Base-by-base conservation (phyloP, 148 eudicot genomes). In the Arctostaphylos glauca region DNA sequence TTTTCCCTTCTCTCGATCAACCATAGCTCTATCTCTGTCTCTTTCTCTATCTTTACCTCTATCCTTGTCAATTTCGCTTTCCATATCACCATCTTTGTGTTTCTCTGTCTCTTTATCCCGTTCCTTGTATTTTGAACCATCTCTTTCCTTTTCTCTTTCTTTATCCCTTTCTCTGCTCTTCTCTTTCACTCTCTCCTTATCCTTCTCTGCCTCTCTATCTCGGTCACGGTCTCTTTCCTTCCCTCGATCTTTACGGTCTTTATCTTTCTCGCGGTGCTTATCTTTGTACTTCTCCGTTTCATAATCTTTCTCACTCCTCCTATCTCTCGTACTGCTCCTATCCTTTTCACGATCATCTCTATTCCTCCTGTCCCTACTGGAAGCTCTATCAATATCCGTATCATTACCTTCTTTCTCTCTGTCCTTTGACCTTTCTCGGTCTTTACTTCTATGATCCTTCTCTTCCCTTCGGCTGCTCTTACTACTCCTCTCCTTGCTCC, bases 381-480 rank as follows among this genome's bases (percentile, higher is more conserved):
- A 86, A 77, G 70, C 70, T 79, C 87, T 59, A 58, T 89, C 91
- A 79, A 84, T 90, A 18, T 85, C 91, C 76, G 81, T 79, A 85
- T 84, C 92, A 89, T 86, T 90, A 9, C 68, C 83, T 31, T 86
- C 93, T 77, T 80, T 83, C 56, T 88, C 90, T 76, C 82, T 86
- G 41, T 88, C 81, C 86, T 91, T 94, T 0, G 88, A 89, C 67
- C 89, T 83, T 74, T 92, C 94, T 52, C 86, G 89, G 78, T 90
- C 98, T 78, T 84, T 88, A 81, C 89, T 90, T 77, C 87, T 94
- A 74, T 84, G 89, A 80, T 92, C 94, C 87, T 88, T 91, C 82
- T 94, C 98, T 68, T 95, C 98, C 86, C 90, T 90, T 23, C 87
- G 89, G 80, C 93, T 90, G 84, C 87, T 93, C 87, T 85, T 90